Conservation (phyloP, 2,329 filamentous ascomycete genomes). For the Fusarium sp. region DNA sequence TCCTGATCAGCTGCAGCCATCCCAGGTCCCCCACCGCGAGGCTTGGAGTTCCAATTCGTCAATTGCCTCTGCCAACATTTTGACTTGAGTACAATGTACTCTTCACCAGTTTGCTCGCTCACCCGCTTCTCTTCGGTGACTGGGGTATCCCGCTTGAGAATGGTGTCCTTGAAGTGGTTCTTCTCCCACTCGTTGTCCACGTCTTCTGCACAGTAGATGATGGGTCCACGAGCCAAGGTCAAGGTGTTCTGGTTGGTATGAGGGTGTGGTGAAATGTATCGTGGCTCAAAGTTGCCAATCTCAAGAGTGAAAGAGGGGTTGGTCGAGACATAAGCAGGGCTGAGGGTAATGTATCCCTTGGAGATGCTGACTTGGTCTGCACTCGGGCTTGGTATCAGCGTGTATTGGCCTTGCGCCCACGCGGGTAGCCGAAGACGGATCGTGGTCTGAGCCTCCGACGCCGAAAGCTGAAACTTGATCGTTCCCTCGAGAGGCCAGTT, state of each 20-base stretch:
- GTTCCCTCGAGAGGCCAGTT: constrained; percentile 70
- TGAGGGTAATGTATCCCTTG: constrained; percentile 64
- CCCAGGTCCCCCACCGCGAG: not conserved
- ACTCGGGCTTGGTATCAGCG: constrained; percentile 51
- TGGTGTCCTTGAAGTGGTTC: constrained; percentile 30
- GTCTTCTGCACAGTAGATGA: constrained; percentile 73
- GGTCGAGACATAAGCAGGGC: constrained; percentile 52
- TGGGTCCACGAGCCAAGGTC: constrained; percentile 66
- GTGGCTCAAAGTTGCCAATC: constrained; percentile 59
- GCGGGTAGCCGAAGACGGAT: constrained; percentile 66
- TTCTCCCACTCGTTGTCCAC: constrained; percentile 28
- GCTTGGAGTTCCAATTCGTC: not conserved
- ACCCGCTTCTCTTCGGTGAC: constrained; percentile 10
- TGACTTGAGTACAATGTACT: constrained; percentile 21
- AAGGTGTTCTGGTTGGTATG: constrained; percentile 67
- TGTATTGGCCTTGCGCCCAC: constrained; percentile 57
- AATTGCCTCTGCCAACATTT: constrained; percentile 11
- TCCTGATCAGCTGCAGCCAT: not conserved
- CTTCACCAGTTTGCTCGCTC: constrained; percentile 5
- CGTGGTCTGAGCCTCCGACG: constrained; percentile 44
- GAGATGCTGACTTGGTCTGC: constrained; percentile 34
- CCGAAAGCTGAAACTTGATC: constrained; percentile 58
- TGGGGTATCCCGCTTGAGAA: not conserved
- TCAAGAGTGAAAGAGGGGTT: constrained; percentile 52
- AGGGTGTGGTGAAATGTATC: constrained; percentile 65